A percentile compares a stretch with the other conserved stretches of the same genome.
Conservation (phyloP, 2,329 filamentous ascomycete genomes). For the Zopfia rhizophila region DNA sequence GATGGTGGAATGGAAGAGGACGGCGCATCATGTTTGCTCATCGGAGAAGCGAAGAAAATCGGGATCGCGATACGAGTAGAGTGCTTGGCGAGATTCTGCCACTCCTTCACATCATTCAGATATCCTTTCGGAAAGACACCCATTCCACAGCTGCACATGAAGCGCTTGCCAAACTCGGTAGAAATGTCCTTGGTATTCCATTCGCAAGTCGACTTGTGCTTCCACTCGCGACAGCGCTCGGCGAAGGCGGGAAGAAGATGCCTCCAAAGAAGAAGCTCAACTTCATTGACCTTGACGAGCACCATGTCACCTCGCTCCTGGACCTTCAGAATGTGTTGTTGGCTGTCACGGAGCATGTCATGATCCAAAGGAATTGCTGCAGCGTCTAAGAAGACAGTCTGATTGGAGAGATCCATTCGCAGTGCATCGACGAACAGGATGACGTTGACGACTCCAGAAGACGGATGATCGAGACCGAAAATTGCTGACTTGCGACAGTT, state of each 20-base stretch:
- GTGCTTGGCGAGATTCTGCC: conserved; percentile 1
- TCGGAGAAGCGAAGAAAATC: conserved; percentile 17
- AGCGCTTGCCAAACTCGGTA: conserved; percentile 8
- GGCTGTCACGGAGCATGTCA: conserved; percentile 6
- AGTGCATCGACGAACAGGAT: conserved; percentile 37
- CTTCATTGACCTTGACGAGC: conserved; percentile 28
- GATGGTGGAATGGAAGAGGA: no score
- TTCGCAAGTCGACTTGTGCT: conserved; percentile 46
- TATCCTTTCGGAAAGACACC: conserved; percentile 19
- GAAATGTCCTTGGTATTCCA: no score
- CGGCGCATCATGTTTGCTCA: conserved; percentile 12
- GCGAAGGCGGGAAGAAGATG: conserved; percentile 24
- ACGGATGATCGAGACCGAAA: conserved; percentile 29
- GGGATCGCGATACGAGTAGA: conserved; percentile 26
- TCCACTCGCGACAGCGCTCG: conserved; percentile 53
- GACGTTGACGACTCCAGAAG: conserved; percentile 21
- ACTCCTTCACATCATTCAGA: conserved; percentile 8
- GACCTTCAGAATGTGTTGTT: conserved; percentile 9
- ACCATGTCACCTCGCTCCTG: background rate
- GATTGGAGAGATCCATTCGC: conserved; percentile 46
- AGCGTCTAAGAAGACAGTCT: conserved; percentile 44
- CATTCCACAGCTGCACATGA: conserved; percentile 12
- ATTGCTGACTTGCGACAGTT: conserved; percentile 11
- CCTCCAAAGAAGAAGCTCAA: conserved; percentile 25
- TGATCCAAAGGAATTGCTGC: conserved; percentile 43